These are phyloP conservation scores for Malania oleifera DNA, from an alignment of 164 flowering plant genomes.

Conservation along the genomic window DNA sequence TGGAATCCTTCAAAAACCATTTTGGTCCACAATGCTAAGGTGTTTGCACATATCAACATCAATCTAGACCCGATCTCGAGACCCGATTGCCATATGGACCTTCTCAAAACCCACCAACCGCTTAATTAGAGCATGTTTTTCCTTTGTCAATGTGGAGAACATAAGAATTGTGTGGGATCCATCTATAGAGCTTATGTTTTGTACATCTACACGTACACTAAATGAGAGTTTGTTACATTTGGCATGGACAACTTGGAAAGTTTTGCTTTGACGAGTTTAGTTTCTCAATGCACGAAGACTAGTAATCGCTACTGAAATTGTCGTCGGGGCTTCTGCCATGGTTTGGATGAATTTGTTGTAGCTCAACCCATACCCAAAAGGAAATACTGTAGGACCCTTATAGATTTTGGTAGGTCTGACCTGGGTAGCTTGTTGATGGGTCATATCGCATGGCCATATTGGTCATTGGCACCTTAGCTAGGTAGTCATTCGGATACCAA, in stretches of 20 bases:
- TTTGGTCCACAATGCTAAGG: neutral
- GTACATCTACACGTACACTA: neutral
- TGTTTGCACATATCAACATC: neutral
- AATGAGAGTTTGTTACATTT: conserved; percentile 23
- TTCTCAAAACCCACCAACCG: conserved; percentile 2
- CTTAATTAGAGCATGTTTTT: neutral
- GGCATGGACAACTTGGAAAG: conserved; percentile 30
- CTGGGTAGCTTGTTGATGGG: conserved; percentile 55
- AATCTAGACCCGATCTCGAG: neutral
- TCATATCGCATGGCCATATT: conserved; percentile 53
- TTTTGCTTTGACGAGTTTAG: conserved; percentile 19
- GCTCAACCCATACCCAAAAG: conserved; percentile 70
- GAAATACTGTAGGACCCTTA: conserved; percentile 60
- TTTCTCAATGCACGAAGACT: conserved; percentile 19
- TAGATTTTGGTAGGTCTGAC: conserved; percentile 75
- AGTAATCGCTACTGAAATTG: conserved; percentile 24
- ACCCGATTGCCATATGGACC: neutral
- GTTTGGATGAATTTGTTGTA: conserved; percentile 46
- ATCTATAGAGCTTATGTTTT: neutral
- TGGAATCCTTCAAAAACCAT: neutral
- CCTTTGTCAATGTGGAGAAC: neutral
- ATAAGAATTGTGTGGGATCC: neutral
- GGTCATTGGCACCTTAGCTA: conserved; percentile 67
- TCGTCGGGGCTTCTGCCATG: conserved; percentile 31
- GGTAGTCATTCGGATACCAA: conserved; percentile 68